A percentile compares a stretch with the other conserved stretches of the same genome.
phyloP scores from a whole-genome alignment of 169 alveolate genomes.

The Plasmodium adleri region DNA sequence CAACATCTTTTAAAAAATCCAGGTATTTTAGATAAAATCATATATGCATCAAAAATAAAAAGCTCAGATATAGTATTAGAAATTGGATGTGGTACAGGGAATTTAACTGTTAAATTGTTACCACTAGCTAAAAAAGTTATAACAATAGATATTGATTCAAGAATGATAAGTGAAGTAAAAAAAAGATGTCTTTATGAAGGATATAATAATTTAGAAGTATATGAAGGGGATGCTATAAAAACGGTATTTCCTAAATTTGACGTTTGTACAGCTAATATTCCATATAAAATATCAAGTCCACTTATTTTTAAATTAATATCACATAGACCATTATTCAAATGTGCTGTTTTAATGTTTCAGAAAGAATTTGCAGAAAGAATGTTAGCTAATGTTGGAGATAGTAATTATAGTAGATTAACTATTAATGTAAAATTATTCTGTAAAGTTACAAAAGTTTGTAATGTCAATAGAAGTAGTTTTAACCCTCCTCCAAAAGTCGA shows the following conservation, averaged over 20 bases:
- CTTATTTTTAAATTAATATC: constrained; percentile 97
- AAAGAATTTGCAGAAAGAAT: constrained; percentile 99
- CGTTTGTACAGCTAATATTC: constrained; percentile 98
- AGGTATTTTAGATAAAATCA: constrained; percentile 95
- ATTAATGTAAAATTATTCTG: constrained; percentile 96
- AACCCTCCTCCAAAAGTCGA: constrained; percentile 99
- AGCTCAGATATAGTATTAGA: constrained; percentile 98
- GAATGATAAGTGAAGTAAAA: constrained; percentile 99
- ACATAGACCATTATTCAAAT: constrained; percentile 96
- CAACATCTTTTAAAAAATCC: constrained; percentile 99
- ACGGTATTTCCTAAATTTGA: constrained; percentile 96
- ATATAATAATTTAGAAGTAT: constrained; percentile 89
- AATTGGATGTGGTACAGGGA: constrained; percentile 99
- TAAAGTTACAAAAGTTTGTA: constrained; percentile 92
- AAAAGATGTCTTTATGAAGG: constrained; percentile 94
- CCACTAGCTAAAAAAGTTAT: constrained; percentile 97
- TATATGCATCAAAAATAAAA: constrained; percentile 96
- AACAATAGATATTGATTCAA: constrained; percentile 98
- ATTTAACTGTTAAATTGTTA: constrained; percentile 95
- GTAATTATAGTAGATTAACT: constrained; percentile 97
- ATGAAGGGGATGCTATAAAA: constrained; percentile 96
- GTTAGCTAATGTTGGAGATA: constrained; percentile 95
- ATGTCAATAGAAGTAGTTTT: constrained; percentile 96
- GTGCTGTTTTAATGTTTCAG: constrained; percentile 99
- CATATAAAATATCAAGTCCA: constrained; percentile 99